Evolutionary conservation across 2,329 filamentous ascomycete genomes (phyloP), one percentile per base, ranked within the genome.

Genomic region (Paraphoma chrysanthemicola): DNA sequence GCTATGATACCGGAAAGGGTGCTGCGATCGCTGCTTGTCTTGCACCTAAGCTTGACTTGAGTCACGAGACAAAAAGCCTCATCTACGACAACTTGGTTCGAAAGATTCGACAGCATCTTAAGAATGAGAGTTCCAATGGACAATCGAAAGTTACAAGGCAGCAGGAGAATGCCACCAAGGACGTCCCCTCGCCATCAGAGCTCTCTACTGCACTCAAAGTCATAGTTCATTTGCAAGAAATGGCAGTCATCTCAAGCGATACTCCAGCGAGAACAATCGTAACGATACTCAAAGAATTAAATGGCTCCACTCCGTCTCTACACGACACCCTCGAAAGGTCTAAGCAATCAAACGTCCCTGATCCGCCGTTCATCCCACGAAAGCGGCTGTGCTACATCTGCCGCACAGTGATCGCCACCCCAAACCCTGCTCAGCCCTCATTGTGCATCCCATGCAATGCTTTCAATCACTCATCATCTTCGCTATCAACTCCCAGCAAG

Each of bases 341-440:
- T 6, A n/a, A 16, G n/a, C 6, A 10, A n/a, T n/a, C 43, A 12
- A 28, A 39, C 1, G 44, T 56, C 12, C 41, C 49, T 14, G 48
- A 43, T 18, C 42, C 53, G 14, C 54, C 57, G 12, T 47, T 29
- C 1, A 48, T 47, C 31, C 36, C 48, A 16, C 55, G 45, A 17
- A 60, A 48, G 30, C 57, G 53, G 18, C 51, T 48, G 12, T 59
- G 57, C 18, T 56, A 59, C 43, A 56, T 59, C 10, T 59, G 53
- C 23, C 57, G 57, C 17, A 23, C 56, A 12, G 33, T 30, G n/a
- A 42, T 59, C 18, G 38, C 31, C 12, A 50, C 23, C 5, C 16
- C 50, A 28, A 49, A 54, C 28, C 51, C 50, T 23, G 17, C 50
- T 30, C 57, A 59, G 4, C 50, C 57, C 6, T 48, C 50, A 6